These are phyloP conservation scores for Chenopodium album DNA, from an alignment of 148 eudicot species.

Conservation along the genomic window DNA sequence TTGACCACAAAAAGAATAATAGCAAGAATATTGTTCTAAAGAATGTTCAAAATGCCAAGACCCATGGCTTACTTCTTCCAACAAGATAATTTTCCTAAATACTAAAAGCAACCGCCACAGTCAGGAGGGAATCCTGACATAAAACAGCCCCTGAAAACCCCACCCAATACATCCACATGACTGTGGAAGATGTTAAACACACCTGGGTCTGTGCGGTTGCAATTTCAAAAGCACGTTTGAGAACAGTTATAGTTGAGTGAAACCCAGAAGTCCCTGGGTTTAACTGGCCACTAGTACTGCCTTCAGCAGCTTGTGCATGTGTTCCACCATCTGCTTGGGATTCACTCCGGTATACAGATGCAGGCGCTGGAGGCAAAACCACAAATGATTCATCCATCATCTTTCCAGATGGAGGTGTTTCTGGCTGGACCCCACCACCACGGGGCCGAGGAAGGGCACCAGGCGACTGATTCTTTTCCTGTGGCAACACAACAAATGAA, in stretches of 20 bases:
- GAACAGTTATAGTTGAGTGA: conserved; percentile 76
- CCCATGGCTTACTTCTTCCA: not conserved
- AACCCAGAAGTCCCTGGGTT: conserved; percentile 82
- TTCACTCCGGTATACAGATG: conserved; percentile 85
- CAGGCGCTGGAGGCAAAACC: conserved; percentile 96
- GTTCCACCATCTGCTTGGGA: conserved; percentile 61
- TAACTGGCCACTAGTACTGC: conserved; percentile 42
- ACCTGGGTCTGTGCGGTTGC: conserved; percentile 92
- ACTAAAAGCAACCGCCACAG: not conserved
- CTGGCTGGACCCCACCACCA: conserved; percentile 56
- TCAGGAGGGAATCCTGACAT: conserved; percentile 7
- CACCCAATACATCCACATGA: not conserved
- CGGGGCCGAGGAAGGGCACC: conserved; percentile 84
- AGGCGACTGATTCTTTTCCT: conserved; percentile 57
- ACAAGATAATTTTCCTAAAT: not conserved
- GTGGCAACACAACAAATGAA: conserved; percentile 88
- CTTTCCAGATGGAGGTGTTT: conserved; percentile 60
- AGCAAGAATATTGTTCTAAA: not conserved
- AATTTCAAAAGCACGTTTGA: conserved; percentile 89
- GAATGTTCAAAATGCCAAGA: not conserved
- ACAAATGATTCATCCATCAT: conserved; percentile 97
- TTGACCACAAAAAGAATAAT: not conserved
- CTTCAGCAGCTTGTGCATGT: conserved; percentile 52
- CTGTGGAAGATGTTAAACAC: not conserved
- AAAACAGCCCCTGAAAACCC: not conserved